Conservation (phyloP, 164 flowering plant genomes). For the Vitis amurensis region DNA sequence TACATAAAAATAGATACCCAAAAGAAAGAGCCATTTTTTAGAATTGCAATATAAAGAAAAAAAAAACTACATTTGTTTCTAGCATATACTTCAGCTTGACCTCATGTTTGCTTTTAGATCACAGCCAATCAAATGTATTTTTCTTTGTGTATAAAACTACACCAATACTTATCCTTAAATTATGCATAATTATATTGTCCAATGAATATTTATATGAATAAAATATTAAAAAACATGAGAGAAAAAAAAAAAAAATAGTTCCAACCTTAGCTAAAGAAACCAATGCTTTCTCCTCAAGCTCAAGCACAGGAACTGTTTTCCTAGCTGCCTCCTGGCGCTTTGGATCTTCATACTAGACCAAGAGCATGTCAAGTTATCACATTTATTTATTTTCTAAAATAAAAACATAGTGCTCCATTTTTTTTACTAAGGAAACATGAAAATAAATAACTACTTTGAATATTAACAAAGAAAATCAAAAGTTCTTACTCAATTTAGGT, state of each 20-base stretch:
- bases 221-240: not conserved
- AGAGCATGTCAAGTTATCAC: not conserved
- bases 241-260: constrained; percentile 1
- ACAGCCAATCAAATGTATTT: not conserved
- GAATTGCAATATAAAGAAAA: too few relatives aligned
- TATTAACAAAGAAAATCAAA: too few relatives aligned
- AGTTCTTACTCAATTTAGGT: too few relatives aligned
- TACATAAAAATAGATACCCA: too few relatives aligned
- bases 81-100: not conserved
- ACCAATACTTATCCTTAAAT: not conserved
- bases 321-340: constrained; percentile 75
- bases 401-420: too few relatives aligned
- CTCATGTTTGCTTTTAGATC: not conserved
- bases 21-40: too few relatives aligned
- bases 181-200: not conserved
- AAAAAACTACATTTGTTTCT: too few relatives aligned
- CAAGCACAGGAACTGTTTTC: constrained; percentile 72
- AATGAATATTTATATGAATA: not conserved
- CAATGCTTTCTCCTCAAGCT: constrained; percentile 93
- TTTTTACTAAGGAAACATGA: too few relatives aligned
- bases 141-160: not conserved
- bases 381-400: too few relatives aligned
- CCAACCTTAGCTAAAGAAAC: constrained; percentile 81
- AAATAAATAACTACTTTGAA: too few relatives aligned
- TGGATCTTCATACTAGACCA: constrained; percentile 76